Evolutionary conservation across 768 basidiomycete genomes (phyloP).

Genomic region (Hemileccinum rubropunctum): DNA sequence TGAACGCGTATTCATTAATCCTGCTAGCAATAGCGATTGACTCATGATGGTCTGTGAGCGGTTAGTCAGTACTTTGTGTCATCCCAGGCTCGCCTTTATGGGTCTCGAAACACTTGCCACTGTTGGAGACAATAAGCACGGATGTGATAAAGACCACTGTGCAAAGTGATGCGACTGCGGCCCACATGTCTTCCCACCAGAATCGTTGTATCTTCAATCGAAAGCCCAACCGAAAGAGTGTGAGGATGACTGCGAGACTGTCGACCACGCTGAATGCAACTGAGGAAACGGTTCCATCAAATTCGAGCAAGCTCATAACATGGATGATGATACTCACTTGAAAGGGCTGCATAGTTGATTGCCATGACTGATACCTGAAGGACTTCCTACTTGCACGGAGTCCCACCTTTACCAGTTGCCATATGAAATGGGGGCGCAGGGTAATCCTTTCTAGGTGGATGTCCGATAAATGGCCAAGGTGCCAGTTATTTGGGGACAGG

Average conservation of each 20-base stretch:
- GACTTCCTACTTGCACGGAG: neutral
- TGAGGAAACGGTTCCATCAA: neutral
- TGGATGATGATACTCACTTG: conserved; percentile 2
- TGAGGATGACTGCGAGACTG: conserved; percentile 7
- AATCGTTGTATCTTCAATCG: conserved; percentile 15
- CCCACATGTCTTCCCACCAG: conserved; percentile 27
- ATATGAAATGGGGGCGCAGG: no score
- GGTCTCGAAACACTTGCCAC: neutral
- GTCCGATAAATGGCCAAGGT: no score
- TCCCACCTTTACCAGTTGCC: neutral
- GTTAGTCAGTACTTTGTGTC: neutral
- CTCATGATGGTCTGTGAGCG: neutral
- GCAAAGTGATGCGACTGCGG: conserved; percentile 9
- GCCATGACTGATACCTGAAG: no score
- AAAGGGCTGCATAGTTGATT: neutral
- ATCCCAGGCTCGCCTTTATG: no score
- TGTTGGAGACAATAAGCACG: neutral
- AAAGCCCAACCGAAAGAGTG: conserved; percentile 14
- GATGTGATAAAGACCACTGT: neutral
- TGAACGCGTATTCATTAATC: conserved; percentile 6
- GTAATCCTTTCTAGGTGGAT: no score
- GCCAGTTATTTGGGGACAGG: no score
- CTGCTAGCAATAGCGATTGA: neutral
- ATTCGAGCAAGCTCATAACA: neutral
- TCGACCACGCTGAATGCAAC: conserved; percentile 5